Evolutionary conservation across 306 rosid species (phyloP), one percentile per base, ranked within the genome.

Genomic region (Crataegus laevigata): DNA sequence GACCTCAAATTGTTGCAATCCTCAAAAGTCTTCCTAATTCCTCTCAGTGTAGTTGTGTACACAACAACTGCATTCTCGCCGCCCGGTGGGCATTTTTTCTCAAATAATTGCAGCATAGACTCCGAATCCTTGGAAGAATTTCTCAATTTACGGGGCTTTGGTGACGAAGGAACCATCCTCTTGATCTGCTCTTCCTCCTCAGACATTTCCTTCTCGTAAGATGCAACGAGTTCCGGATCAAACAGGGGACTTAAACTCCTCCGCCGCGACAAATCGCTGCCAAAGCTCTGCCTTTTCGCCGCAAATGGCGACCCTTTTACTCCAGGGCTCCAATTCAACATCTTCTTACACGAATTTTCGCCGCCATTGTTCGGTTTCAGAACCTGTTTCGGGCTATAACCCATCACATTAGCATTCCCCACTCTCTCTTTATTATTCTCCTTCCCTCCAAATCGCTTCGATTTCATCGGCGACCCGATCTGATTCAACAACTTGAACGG

Each of bases 11-110:
- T 85, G 64, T 89, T 96, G 85, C 98, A 92, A 34, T 92, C 97
- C 79, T 96, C 99, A 18, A 85, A 96, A 0, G 99, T 92, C 75
- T 90, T 92, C 75, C 99, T 86, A 42, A 96, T 96, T n/a, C 98
- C 99, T 38, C 99, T 74, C 17, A 96, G 60, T 0, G 99, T 96
- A 5, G 99, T 92, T 0, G 98, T 89, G 91, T 90, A 96, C 14
- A 96, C 71, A 2, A 96, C 90, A 4, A 90, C 85, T 8, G 84
- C 72, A 12, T 88, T 84, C 78, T 88, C 97, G 3, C 97, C 97
- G 18, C 90, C 93, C 0, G 89, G 91, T 0, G 96, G 97, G 40
- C 96, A 86, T 32, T 82, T 92, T 22, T 77, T 79, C 83, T 87
- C 88, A 28, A 82, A 91, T 42, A n/a, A 12, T 8, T 66, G 70